phyloP scores from a whole-genome alignment of 2,329 filamentous ascomycete genomes.

The Paraconiothyrium sp. region DNA sequence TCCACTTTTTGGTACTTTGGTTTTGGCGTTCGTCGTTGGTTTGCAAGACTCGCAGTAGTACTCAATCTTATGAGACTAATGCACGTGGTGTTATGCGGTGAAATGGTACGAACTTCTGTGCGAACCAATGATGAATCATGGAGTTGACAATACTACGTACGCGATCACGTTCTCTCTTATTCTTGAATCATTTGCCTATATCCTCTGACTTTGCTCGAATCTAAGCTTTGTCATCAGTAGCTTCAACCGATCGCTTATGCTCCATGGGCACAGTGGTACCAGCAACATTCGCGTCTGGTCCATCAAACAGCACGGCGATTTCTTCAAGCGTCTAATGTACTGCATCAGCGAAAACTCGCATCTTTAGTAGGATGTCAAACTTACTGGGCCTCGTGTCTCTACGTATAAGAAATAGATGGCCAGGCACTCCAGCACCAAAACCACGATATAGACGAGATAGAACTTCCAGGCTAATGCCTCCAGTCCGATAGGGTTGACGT shows the following conservation, averaged over 20 bases:
- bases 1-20: too few species aligned
- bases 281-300: constrained; percentile 26
- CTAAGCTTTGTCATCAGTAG: neutral
- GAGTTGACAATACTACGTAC: neutral
- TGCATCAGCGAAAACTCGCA: constrained; percentile 2
- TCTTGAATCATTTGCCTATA: neutral
- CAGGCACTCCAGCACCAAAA: constrained; percentile 33
- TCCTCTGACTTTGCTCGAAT: neutral
- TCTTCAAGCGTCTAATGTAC: constrained; percentile 26
- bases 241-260: constrained; percentile 12
- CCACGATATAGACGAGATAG: constrained; percentile 44
- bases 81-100: too few species aligned
- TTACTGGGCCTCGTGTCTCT: constrained; percentile 35
- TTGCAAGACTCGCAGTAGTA: too few species aligned
- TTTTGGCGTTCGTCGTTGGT: too few species aligned
- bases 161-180: neutral
- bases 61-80: too few species aligned
- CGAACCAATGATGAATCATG: neutral
- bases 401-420: constrained; percentile 36
- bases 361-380: neutral
- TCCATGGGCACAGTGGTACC: constrained; percentile 19
- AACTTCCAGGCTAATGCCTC: constrained; percentile 43
- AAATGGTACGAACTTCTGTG: too few species aligned
- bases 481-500: constrained; percentile 59
- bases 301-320: constrained; percentile 32